Percentiles rank a stretch among this genome's conserved stretches.
Evolutionary conservation across 108 stramenopile genomes (phyloP).

Genomic region (Bacterosira constricta): DNA sequence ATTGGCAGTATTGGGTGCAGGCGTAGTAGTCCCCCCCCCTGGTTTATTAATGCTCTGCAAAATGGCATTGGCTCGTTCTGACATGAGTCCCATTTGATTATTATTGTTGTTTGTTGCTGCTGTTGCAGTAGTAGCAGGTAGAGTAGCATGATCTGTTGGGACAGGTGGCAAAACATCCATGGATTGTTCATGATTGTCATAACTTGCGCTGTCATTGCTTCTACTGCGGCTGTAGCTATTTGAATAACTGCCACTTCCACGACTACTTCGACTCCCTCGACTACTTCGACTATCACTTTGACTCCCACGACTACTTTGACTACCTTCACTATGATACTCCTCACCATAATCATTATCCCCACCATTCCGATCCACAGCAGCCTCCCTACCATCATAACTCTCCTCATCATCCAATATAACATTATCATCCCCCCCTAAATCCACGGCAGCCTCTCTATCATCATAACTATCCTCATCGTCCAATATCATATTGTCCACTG

Average conservation of each 20-base stretch:
- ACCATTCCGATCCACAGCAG: slow-evolving; percentile 11
- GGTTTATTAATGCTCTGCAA: slow-evolving; percentile 15
- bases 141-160: background rate
- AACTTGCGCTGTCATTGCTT: background rate
- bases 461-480: slow-evolving; percentile 10
- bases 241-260: background rate
- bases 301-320: background rate
- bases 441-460: background rate
- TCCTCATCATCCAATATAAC: background rate
- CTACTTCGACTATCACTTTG: background rate
- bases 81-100: slow-evolving; percentile 6
- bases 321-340: background rate
- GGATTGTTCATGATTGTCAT: slow-evolving; percentile 1
- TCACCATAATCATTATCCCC: background rate
- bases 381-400: background rate
- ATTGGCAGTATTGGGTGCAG: no score
- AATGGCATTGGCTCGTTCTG: slow-evolving; percentile 37
- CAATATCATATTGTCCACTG: slow-evolving; percentile 13
- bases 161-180: background rate
- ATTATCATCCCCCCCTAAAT: background rate
- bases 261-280: background rate
- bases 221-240: background rate
- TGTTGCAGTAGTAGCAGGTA: background rate
- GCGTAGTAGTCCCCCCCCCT: no score
- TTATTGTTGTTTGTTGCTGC: background rate